Base-by-base conservation (phyloP, 306 rosid species). In the Rosa rugosa region DNA sequence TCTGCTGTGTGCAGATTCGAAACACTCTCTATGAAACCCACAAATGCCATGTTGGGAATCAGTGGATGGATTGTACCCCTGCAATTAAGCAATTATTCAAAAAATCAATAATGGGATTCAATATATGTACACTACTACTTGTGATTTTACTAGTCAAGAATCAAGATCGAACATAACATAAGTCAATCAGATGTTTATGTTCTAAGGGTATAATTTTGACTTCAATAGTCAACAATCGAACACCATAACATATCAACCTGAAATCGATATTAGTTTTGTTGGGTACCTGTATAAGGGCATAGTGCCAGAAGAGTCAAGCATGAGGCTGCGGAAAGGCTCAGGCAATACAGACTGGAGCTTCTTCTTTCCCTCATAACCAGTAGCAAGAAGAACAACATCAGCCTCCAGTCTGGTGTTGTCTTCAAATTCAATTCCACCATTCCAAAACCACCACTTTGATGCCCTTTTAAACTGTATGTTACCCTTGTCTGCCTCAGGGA, bases 31-130 rank as follows among this genome's bases (percentile, higher is more conserved):
- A 89, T 11, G 71, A 80, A 88, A 22, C 92, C 92, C 77, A 90
- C 86, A 57, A 90, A 88, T 14, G 85, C 95, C 91, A 88, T 80
- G 88, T 77, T 91, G 3, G 90, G 91, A 57, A 89, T 91, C 42
- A 88, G 40, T 47, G 92, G 92, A 75, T 90, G 90, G 42, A 88
- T 85, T 0, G 88, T 83, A 17, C 92, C 90, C 70, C 90, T 89
- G 86, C n/a, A 42, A 42, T 8, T 38, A 4, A 54, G 16, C 47
- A 42, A 69, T 54, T 51, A 69, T 17, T 78, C 16, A 53, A 11
- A 18, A 17, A n/a, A 20, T 20, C 18, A 60, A 1, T 13, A 46
- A 45, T 49, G 12, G 49, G n/a, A 14, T 17, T 76, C 44, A 42
- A 68, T 20, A 31, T 31, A 31, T 2, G 16, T 40, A 38, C 45